A percentile compares a stretch with the other conserved stretches of the same genome.
phyloP scores from a whole-genome alignment of 2,329 filamentous ascomycete species.

The Cyclaneusma minus region DNA sequence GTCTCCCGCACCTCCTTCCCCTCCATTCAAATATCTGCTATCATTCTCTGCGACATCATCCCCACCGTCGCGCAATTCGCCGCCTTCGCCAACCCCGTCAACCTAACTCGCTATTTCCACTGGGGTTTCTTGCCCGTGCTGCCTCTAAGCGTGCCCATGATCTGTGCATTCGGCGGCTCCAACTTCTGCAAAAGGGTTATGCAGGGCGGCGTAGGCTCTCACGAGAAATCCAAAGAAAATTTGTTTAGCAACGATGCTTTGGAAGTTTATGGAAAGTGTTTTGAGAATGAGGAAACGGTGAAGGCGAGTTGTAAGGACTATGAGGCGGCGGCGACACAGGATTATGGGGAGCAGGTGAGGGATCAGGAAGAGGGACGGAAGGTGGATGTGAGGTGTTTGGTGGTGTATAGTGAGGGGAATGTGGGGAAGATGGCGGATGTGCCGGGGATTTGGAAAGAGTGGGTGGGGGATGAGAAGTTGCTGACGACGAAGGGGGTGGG shows the following conservation, averaged over 20 bases:
- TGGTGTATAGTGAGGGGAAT: slow-evolving; percentile 26
- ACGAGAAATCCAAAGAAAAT: slow-evolving; percentile 7
- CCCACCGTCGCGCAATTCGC: slow-evolving; percentile 30
- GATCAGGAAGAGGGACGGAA: slow-evolving; percentile 29
- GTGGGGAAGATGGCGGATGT: slow-evolving; percentile 28
- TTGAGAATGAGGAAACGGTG: slow-evolving; percentile 25
- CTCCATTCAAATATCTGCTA: slow-evolving; percentile 15
- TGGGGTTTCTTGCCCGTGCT: slow-evolving; percentile 34
- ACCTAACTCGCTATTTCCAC: slow-evolving; percentile 26
- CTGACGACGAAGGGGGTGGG: slow-evolving; percentile 18
- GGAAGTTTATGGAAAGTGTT: slow-evolving; percentile 26
- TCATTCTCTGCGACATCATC: slow-evolving; percentile 29
- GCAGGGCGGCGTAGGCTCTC: slow-evolving; percentile 15
- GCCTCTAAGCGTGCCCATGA: slow-evolving; percentile 25
- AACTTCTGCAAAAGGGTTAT: slow-evolving; percentile 22
- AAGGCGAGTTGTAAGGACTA: slow-evolving; percentile 30
- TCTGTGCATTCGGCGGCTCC: slow-evolving; percentile 25
- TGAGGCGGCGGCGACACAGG: slow-evolving; percentile 24
- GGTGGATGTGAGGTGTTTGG: slow-evolving; percentile 24
- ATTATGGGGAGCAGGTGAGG: slow-evolving; percentile 25
- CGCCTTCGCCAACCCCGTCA: slow-evolving; percentile 21
- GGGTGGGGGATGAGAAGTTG: slow-evolving; percentile 22
- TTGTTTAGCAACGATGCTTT: slow-evolving; percentile 21
- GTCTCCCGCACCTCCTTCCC: slow-evolving; percentile 29
- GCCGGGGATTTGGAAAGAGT: slow-evolving; percentile 25